These are phyloP conservation scores for Fusarium bulbicola DNA, from an alignment of 2,329 filamentous ascomycete species.

Conservation along the genomic window DNA sequence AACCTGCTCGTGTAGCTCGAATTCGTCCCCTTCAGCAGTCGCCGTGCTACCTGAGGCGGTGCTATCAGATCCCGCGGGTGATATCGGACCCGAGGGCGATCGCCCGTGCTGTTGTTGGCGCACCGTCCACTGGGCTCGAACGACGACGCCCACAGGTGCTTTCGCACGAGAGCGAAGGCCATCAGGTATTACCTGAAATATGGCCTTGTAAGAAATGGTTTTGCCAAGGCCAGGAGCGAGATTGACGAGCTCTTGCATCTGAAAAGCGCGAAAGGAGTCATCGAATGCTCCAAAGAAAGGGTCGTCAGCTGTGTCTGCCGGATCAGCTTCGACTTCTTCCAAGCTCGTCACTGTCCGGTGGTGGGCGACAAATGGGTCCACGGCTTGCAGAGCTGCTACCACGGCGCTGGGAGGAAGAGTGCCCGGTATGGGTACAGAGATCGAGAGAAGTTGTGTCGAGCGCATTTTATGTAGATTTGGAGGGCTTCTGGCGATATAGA, in stretches of 20 bases:
- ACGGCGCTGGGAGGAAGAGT: conserved; percentile 50
- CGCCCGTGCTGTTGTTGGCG: conserved; percentile 31
- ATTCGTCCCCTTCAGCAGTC: conserved; percentile 43
- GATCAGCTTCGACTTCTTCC: conserved; percentile 47
- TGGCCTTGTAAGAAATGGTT: conserved; percentile 53
- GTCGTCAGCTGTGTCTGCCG: conserved; percentile 50
- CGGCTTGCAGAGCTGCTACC: conserved; percentile 51
- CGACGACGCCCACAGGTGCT: conserved; percentile 53
- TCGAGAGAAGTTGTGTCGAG: conserved; percentile 46
- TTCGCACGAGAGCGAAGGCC: conserved; percentile 56
- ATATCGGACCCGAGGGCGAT: conserved; percentile 26
- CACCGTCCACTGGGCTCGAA: conserved; percentile 52
- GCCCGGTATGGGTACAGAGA: conserved; percentile 54
- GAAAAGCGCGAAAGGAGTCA: conserved; percentile 48
- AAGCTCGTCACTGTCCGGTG: conserved; percentile 50
- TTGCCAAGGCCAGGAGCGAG: conserved; percentile 53
- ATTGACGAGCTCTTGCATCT: conserved; percentile 45
- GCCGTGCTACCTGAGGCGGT: conserved; percentile 40
- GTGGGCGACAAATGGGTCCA: conserved; percentile 54
- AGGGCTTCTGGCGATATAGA: background rate
- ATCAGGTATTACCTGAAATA: conserved; percentile 54
- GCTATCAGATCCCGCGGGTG: conserved; percentile 40
- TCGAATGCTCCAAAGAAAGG: conserved; percentile 53
- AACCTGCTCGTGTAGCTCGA: conserved; percentile 47
- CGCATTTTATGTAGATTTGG: conserved; percentile 41